Percentiles rank a stretch among this genome's conserved stretches.
phyloP scores from a whole-genome alignment of 2,329 filamentous ascomycete species.

The Cercospora sp. region DNA sequence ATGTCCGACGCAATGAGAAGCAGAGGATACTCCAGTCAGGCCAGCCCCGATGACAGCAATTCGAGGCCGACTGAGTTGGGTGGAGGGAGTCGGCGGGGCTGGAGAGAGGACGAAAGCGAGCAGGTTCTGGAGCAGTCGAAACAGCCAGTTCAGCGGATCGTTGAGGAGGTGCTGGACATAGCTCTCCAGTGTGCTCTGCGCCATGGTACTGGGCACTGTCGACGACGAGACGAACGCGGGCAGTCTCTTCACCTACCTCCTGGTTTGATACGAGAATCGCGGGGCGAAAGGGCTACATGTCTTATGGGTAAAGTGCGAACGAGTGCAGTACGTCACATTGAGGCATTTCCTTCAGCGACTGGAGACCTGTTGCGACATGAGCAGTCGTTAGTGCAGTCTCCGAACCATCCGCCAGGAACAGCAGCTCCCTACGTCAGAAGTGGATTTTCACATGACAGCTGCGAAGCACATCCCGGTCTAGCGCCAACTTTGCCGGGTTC shows the following conservation, averaged over 20 bases:
- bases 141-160: conserved; percentile 59
- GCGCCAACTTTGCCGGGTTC: conserved; percentile 3
- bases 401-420: conserved; percentile 2
- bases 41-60: conserved; percentile 52
- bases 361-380: not conserved
- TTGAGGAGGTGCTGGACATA: conserved; percentile 38
- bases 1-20: conserved; percentile 80
- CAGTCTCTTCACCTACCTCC: not conserved
- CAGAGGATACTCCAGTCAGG: conserved; percentile 74
- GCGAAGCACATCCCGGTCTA: conserved; percentile 3
- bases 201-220: conserved; percentile 18
- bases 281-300: not conserved
- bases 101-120: conserved; percentile 68
- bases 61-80: conserved; percentile 60
- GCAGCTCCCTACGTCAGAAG: not conserved
- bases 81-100: conserved; percentile 62
- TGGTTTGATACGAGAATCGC: not conserved
- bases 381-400: not conserved
- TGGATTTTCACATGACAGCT: conserved; percentile 9
- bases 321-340: not conserved
- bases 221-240: not conserved
- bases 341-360: not conserved
- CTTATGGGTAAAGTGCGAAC: not conserved
- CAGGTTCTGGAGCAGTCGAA: conserved; percentile 65
- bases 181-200: conserved; percentile 11